Conservation (phyloP, 192 early-diverging fungal species). For the Cetraspora pellucida region DNA sequence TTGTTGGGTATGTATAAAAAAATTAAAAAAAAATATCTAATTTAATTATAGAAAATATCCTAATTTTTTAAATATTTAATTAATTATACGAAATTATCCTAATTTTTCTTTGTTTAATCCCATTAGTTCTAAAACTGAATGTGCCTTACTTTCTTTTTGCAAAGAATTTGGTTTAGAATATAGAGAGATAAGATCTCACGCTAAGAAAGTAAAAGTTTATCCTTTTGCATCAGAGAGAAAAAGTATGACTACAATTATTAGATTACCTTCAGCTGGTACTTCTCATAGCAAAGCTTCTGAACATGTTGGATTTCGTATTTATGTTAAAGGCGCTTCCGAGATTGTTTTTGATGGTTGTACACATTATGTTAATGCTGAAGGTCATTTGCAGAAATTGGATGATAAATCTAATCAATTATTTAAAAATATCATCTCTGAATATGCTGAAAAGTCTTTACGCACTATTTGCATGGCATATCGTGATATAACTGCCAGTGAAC, state of each 20-base stretch:
- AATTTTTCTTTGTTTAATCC: neutral
- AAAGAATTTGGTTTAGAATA: conserved; percentile 67
- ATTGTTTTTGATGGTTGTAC: conserved; percentile 70
- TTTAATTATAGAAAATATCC: neutral
- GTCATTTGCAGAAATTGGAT: conserved; percentile 50
- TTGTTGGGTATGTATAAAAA: conserved; percentile 54
- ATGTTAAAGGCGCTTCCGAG: conserved; percentile 83
- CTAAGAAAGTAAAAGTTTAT: conserved; percentile 65
- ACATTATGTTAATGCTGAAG: conserved; percentile 59
- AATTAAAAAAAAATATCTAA: neutral
- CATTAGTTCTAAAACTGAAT: conserved; percentile 72
- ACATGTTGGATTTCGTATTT: conserved; percentile 50
- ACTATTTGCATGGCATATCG: conserved; percentile 74
- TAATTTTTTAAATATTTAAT: neutral
- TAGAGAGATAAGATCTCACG: conserved; percentile 52
- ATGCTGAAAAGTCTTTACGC: conserved; percentile 70
- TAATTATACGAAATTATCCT: neutral
- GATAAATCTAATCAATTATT: conserved; percentile 44
- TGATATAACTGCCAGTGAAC: conserved; percentile 53
- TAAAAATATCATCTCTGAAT: conserved; percentile 56
- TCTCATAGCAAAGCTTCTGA: conserved; percentile 32
- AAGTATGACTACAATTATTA: conserved; percentile 80
- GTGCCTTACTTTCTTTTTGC: conserved; percentile 70
- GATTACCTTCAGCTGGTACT: conserved; percentile 36
- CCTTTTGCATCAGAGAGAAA: conserved; percentile 92